Evolutionary conservation across 768 basidiomycete genomes (phyloP).

Genomic region (Kwoniella europaea): DNA sequence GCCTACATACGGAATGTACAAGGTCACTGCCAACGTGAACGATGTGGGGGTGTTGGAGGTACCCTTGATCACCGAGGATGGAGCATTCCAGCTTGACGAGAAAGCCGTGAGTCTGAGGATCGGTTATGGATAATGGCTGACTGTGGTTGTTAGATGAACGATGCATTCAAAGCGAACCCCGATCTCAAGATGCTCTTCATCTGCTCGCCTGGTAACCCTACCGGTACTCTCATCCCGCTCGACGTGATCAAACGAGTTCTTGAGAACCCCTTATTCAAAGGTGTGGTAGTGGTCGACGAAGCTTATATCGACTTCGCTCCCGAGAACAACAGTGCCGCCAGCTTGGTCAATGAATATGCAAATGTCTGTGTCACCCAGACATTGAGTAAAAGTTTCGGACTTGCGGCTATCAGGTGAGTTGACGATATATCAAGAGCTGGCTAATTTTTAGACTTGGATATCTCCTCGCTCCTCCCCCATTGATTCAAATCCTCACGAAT

Average conservation of each 20-base stretch:
- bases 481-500: constrained; percentile 89
- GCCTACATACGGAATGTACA: constrained; percentile 98
- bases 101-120: constrained; percentile 66
- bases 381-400: constrained; percentile 91
- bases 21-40: constrained; percentile 92
- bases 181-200: constrained; percentile 89
- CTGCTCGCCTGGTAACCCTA: constrained; percentile 97
- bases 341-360: constrained; percentile 76
- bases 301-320: constrained; percentile 94
- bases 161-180: constrained; percentile 69
- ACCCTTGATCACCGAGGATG: constrained; percentile 77
- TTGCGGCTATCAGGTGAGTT: constrained; percentile 88
- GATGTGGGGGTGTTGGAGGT: constrained; percentile 82
- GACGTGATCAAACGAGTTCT: constrained; percentile 70
- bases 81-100: constrained; percentile 76
- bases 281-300: constrained; percentile 92
- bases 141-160: constrained; percentile 37
- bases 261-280: constrained; percentile 80
- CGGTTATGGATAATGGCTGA: background rate
- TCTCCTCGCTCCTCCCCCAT: constrained; percentile 82
- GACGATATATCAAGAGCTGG: background rate
- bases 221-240: constrained; percentile 82
- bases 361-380: constrained; percentile 97
- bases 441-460: constrained; percentile 72
- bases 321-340: constrained; percentile 67